Evolutionary conservation across 148 eudicot genomes (phyloP).

Genomic region (Arbutus unedo): DNA sequence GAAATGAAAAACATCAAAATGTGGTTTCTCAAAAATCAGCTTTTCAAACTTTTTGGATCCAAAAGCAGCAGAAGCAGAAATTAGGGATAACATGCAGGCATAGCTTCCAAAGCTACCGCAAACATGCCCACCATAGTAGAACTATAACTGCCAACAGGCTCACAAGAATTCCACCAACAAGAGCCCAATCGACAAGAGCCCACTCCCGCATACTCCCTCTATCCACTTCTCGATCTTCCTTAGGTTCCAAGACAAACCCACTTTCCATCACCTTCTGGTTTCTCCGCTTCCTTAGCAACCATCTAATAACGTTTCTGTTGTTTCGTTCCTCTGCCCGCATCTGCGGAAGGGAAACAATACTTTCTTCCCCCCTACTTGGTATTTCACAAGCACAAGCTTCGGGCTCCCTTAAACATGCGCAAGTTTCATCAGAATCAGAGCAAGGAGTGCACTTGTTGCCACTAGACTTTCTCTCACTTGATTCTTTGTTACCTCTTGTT

Average conservation of each 20-base stretch:
- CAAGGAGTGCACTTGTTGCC: slow-evolving; percentile 37
- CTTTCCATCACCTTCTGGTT: slow-evolving; percentile 23
- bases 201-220: slow-evolving; percentile 22
- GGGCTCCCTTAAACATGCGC: slow-evolving; percentile 52
- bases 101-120: background rate
- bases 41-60: background rate
- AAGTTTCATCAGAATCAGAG: slow-evolving; percentile 35
- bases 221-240: slow-evolving; percentile 22
- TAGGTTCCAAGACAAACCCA: slow-evolving; percentile 15
- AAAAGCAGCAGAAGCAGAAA: background rate
- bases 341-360: slow-evolving; percentile 3
- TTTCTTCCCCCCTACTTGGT: slow-evolving; percentile 20
- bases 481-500: slow-evolving; percentile 15
- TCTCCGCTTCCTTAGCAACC: slow-evolving; percentile 47
- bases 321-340: slow-evolving; percentile 20
- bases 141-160: slow-evolving; percentile 53
- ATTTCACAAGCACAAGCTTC: slow-evolving; percentile 49
- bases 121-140: slow-evolving; percentile 7
- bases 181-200: slow-evolving; percentile 50
- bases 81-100: background rate
- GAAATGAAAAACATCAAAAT: background rate
- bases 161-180: slow-evolving; percentile 50
- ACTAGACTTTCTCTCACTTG: slow-evolving; percentile 18
- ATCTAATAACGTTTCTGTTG: slow-evolving; percentile 27
- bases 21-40: background rate